Conservation (phyloP, 495 filamentous ascomycete species). For the Friedmanniomyces endolithicus region DNA sequence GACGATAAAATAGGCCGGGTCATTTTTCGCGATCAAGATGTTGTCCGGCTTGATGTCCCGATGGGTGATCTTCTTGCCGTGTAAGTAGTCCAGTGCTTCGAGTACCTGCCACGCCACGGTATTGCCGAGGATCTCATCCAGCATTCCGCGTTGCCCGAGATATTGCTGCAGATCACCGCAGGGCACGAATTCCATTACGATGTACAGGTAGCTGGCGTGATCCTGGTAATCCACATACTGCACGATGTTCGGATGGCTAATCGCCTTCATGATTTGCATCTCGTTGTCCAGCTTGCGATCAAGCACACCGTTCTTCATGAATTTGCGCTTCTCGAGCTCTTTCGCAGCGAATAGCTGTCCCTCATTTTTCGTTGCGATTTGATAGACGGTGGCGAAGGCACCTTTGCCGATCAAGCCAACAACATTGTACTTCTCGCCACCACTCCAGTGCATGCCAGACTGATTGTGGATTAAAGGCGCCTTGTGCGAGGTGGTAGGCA, state of each 20-base stretch:
- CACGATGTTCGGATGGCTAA: slow-evolving; percentile 83
- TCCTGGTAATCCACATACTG: slow-evolving; percentile 78
- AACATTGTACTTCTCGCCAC: slow-evolving; percentile 70
- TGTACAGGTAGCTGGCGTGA: slow-evolving; percentile 64
- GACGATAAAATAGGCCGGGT: slow-evolving; percentile 52
- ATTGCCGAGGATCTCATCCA: slow-evolving; percentile 56
- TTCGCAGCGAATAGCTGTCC: slow-evolving; percentile 79
- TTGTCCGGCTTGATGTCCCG: slow-evolving; percentile 98
- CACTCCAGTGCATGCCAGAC: slow-evolving; percentile 60
- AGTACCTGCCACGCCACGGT: slow-evolving; percentile 65
- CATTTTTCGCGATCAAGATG: slow-evolving; percentile 61
- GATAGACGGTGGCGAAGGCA: slow-evolving; percentile 85
- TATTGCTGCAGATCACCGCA: slow-evolving; percentile 72
- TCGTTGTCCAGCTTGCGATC: slow-evolving; percentile 87
- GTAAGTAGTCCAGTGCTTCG: slow-evolving; percentile 73
- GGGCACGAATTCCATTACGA: slow-evolving; percentile 91
- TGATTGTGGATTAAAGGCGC: slow-evolving; percentile 23
- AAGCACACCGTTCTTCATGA: slow-evolving; percentile 75
- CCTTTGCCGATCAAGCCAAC: slow-evolving; percentile 73
- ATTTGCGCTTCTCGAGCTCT: slow-evolving; percentile 74
- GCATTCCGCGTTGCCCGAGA: slow-evolving; percentile 43
- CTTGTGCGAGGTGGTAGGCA: slow-evolving; percentile 20
- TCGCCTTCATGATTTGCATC: slow-evolving; percentile 77
- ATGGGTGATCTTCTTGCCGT: slow-evolving; percentile 77
- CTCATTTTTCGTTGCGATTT: slow-evolving; percentile 64